Evolutionary conservation across 495 filamentous ascomycete species (phyloP).

Genomic region (Cercophora sp.): DNA sequence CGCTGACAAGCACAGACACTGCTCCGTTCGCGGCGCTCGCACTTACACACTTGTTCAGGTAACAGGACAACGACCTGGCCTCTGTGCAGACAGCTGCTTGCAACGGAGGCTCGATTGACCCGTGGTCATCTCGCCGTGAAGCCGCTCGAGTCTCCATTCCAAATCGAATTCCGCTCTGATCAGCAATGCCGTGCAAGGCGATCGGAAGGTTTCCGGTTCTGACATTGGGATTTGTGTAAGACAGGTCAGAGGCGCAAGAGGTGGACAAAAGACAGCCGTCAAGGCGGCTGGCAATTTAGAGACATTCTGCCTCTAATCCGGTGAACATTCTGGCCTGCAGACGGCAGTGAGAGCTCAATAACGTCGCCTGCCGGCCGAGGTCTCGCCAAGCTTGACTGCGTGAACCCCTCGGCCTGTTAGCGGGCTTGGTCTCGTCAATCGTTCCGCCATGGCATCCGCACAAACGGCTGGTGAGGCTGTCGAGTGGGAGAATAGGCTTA

Average conservation of each 20-base stretch:
- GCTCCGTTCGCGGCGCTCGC: too few species aligned
- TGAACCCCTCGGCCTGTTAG: conserved; percentile 9
- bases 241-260: too few species aligned
- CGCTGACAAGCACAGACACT: conserved; percentile 3
- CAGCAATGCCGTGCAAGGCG: neutral
- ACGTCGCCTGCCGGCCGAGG: conserved; percentile 16
- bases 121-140: too few species aligned
- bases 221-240: conserved; percentile 22
- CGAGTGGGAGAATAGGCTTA: conserved; percentile 18
- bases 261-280: too few species aligned
- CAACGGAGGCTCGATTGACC: too few species aligned
- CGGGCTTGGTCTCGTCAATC: conserved; percentile 19
- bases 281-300: conserved; percentile 22
- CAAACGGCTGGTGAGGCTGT: conserved; percentile 25
- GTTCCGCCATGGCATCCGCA: conserved; percentile 20
- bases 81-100: neutral
- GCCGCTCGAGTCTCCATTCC: too few species aligned
- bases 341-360: conserved; percentile 9
- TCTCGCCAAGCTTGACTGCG: conserved; percentile 15
- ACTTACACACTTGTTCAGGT: conserved; percentile 12
- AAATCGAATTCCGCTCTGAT: neutral
- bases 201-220: conserved; percentile 5
- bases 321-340: conserved; percentile 6
- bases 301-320: conserved; percentile 26
- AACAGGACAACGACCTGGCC: conserved; percentile 9